Percentiles rank a stretch among this genome's conserved stretches.
Conservation (phyloP, 2,329 filamentous ascomycete species). For the Aureobasidium sp. region DNA sequence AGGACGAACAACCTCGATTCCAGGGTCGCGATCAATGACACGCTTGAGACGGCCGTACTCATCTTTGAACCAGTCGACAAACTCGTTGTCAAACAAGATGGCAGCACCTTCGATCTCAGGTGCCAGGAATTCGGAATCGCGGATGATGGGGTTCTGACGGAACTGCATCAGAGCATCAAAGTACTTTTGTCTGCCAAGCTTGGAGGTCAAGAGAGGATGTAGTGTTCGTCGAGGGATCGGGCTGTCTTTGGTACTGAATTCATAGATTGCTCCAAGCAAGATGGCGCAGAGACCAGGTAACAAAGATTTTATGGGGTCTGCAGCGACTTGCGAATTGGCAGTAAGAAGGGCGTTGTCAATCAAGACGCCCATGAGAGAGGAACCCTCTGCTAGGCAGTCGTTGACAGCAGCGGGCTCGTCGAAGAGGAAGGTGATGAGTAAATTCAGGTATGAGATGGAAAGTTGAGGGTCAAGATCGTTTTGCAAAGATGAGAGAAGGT, state of each 20-base stretch:
- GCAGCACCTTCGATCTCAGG: constrained; percentile 47
- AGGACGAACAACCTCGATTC: constrained; percentile 72
- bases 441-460: constrained; percentile 77
- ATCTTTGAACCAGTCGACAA: constrained; percentile 92
- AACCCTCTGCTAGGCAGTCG: constrained; percentile 85
- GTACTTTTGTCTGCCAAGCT: constrained; percentile 79
- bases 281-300: constrained; percentile 76
- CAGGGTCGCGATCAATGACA: constrained; percentile 84
- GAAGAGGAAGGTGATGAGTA: constrained; percentile 82
- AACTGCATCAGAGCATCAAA: constrained; percentile 71
- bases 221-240: constrained; percentile 74
- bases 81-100: constrained; percentile 60
- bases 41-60: constrained; percentile 80
- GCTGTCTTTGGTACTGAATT: constrained; percentile 96
- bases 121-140: constrained; percentile 48
- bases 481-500: constrained; percentile 72
- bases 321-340: constrained; percentile 29
- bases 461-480: constrained; percentile 69
- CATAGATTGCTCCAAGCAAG: constrained; percentile 80
- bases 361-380: constrained; percentile 60
- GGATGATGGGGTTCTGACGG: constrained; percentile 65
- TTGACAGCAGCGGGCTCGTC: constrained; percentile 87
- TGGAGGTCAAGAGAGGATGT: constrained; percentile 65
- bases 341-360: constrained; percentile 45
- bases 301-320: constrained; percentile 48